Conservation (phyloP, 2,329 filamentous ascomycete species). For the Ascochyta rabiei region DNA sequence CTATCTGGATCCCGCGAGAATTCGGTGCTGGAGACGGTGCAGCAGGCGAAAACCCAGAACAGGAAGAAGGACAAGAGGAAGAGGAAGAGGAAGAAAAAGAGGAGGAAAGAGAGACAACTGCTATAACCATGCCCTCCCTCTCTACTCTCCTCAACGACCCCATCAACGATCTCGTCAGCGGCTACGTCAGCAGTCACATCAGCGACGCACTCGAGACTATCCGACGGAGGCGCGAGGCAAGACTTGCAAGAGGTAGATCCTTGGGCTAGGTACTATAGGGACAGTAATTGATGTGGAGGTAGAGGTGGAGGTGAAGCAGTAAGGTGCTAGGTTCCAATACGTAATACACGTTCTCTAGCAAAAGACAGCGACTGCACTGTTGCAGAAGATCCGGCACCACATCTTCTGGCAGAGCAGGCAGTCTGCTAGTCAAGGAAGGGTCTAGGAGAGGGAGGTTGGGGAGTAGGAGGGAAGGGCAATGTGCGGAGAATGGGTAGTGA, state of each 20-base stretch:
- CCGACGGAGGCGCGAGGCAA: neutral
- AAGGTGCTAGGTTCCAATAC: too few species aligned
- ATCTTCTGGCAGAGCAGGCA: too few species aligned
- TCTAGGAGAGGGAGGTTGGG: neutral
- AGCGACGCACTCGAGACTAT: constrained; percentile 5
- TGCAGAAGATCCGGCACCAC: too few species aligned
- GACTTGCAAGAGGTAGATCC: neutral
- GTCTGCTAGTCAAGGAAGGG: too few species aligned
- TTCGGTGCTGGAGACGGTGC: too few species aligned
- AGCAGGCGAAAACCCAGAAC: too few species aligned
- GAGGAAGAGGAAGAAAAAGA: neutral
- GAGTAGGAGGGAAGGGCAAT: neutral
- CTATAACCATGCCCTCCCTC: too few species aligned
- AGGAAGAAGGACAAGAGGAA: neutral
- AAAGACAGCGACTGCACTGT: too few species aligned
- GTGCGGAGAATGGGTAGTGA: too few species aligned
- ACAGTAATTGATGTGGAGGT: neutral
- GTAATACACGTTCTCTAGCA: too few species aligned
- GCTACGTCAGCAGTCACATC: neutral
- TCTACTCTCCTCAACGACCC: too few species aligned
- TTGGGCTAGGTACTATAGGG: too few species aligned
- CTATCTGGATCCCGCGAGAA: constrained; percentile 6
- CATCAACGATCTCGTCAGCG: neutral
- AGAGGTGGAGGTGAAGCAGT: neutral
- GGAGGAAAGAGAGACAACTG: neutral